phyloP scores from a whole-genome alignment of 805 yeast genomes.

The Clavispora vitiphila region DNA sequence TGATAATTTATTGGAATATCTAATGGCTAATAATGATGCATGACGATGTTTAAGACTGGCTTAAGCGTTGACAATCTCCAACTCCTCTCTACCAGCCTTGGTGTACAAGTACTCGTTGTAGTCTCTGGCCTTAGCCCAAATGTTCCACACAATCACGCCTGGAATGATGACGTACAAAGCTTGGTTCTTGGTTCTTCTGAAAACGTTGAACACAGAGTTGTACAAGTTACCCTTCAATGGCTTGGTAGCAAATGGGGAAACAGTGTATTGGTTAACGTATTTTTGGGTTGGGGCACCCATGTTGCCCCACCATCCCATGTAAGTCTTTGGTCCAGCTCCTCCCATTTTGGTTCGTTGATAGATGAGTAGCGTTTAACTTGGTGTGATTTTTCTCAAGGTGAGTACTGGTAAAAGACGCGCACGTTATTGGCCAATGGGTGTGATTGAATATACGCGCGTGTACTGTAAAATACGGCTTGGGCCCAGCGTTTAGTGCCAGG shows the following conservation, averaged over 20 bases:
- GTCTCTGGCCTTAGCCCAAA: slow-evolving; percentile 84
- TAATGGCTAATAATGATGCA: slow-evolving; percentile 3
- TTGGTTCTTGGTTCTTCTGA: slow-evolving; percentile 91
- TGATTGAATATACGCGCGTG: background rate
- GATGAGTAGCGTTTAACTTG: background rate
- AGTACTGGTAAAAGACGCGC: slow-evolving; percentile 8
- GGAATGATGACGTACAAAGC: slow-evolving; percentile 74
- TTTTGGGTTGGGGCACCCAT: slow-evolving; percentile 80
- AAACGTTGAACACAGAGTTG: slow-evolving; percentile 84
- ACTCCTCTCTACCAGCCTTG: slow-evolving; percentile 95
- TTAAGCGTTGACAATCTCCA: slow-evolving; percentile 57
- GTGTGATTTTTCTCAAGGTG: slow-evolving; percentile 5
- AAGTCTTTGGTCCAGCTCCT: slow-evolving; percentile 66
- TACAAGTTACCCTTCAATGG: slow-evolving; percentile 85
- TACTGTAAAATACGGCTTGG: background rate
- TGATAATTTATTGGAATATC: background rate
- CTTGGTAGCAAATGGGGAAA: slow-evolving; percentile 89
- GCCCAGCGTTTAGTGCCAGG: too few relatives aligned
- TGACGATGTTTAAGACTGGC: background rate
- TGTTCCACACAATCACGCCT: slow-evolving; percentile 71
- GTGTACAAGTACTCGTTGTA: slow-evolving; percentile 93
- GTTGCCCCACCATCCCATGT: slow-evolving; percentile 98
- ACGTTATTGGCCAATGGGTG: slow-evolving; percentile 11
- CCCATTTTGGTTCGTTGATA: slow-evolving; percentile 42
- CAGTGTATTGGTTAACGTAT: slow-evolving; percentile 80